phyloP scores from a whole-genome alignment of 176 grass and related monocot species.

The Poa pratensis region DNA sequence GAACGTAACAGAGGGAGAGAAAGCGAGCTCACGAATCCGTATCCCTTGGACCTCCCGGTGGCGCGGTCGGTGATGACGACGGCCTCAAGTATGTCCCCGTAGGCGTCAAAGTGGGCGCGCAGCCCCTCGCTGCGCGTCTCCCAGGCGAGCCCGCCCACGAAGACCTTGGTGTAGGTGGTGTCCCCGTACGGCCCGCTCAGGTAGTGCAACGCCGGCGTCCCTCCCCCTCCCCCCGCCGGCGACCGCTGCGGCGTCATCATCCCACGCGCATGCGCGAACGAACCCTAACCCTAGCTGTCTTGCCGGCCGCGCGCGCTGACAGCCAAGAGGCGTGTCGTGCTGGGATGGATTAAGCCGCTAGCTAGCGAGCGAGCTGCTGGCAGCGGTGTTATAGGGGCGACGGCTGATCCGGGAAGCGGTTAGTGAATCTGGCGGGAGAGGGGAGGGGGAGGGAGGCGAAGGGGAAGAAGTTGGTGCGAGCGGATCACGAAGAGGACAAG shows the following conservation, averaged over 20 bases:
- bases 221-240: conserved; percentile 27
- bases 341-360: not conserved
- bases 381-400: conserved; percentile 56
- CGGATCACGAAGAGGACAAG: not conserved
- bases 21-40: conserved; percentile 63
- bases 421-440: conserved; percentile 45
- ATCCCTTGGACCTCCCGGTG: conserved; percentile 73
- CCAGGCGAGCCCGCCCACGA: conserved; percentile 73
- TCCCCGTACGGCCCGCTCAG: conserved; percentile 70
- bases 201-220: conserved; percentile 62
- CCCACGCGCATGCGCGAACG: conserved; percentile 45
- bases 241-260: conserved; percentile 61
- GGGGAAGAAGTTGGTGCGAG: conserved; percentile 1
- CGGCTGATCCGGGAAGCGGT: conserved; percentile 32
- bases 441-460: not conserved
- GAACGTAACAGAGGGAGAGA: not conserved
- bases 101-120: conserved; percentile 58
- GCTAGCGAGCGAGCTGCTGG: not conserved
- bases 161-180: conserved; percentile 73
- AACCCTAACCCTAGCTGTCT: conserved; percentile 62
- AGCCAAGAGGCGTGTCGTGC: conserved; percentile 16
- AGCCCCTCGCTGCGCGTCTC: conserved; percentile 72
- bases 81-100: conserved; percentile 72
- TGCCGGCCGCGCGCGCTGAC: not conserved
- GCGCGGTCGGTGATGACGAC: conserved; percentile 73